Conservation (phyloP, 306 rosid species). For the Dryas alaskensis region DNA sequence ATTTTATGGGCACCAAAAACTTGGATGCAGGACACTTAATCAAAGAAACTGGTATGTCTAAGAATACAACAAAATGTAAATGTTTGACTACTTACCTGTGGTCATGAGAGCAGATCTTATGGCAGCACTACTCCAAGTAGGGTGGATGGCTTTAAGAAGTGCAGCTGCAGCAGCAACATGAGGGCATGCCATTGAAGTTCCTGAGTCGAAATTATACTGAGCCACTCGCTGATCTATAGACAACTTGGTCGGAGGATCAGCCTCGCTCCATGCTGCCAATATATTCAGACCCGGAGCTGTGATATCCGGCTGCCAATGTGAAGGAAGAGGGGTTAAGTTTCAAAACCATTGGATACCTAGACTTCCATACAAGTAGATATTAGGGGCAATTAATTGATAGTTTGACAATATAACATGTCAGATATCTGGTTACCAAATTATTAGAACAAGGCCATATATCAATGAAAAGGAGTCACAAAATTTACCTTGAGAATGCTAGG, state of each 20-base stretch:
- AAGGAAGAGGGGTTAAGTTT: slow-evolving; percentile 19
- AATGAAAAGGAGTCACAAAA: neutral
- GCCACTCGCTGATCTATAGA: slow-evolving; percentile 57
- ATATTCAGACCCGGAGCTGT: slow-evolving; percentile 93
- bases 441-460: no score
- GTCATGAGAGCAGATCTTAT: slow-evolving; percentile 89
- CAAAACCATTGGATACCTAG: neutral
- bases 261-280: slow-evolving; percentile 87
- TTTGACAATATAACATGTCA: neutral
- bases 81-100: slow-evolving; percentile 48
- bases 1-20: neutral
- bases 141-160: slow-evolving; percentile 80
- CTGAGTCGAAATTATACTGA: slow-evolving; percentile 65
- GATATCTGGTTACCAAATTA: no score
- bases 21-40: neutral
- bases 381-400: neutral
- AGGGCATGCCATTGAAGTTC: slow-evolving; percentile 98
- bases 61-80: neutral
- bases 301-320: slow-evolving; percentile 73
- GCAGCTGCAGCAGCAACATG: slow-evolving; percentile 73
- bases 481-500: slow-evolving; percentile 75
- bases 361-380: neutral
- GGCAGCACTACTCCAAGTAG: slow-evolving; percentile 84
- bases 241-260: slow-evolving; percentile 67
- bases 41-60: neutral